Evolutionary conservation across 2,329 filamentous ascomycete genomes (phyloP), one percentile per base, ranked within the genome.

Genomic region (Colletotrichum camelliae): DNA sequence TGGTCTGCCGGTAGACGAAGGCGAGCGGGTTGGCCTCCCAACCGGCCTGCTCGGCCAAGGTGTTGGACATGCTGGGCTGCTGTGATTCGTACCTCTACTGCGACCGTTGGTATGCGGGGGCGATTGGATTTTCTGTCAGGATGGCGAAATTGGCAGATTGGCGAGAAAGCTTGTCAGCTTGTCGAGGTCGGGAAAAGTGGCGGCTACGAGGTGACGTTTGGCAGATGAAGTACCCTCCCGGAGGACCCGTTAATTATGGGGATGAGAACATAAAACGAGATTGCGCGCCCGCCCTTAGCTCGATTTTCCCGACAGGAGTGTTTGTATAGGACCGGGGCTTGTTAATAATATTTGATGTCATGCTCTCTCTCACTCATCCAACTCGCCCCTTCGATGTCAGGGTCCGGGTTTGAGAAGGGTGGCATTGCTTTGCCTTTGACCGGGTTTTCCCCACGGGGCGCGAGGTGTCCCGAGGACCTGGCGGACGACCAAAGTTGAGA

Each of bases 381-480:
- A 52, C n/a, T 12, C 43, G 43, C 43, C 43, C n/a, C 43, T 21
- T 52, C 43, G n/a, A 21, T 21, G 43, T 52, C 5, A 52, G 43
- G 43, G n/a, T 52, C 43, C n/a, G 43, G 43, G n/a, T 7, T 52
- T 52, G 43, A 52, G 24, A 24, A 24, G 43, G 43, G n/a, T 52
- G 43, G 24, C 69, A 39, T 43, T 72, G 67, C 48, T 65, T 73
- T 31, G 64, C 55, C 57, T 58, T 69, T 75, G 52, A 13, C 74
- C 70, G 74, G 74, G 70, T 73, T 75, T 75, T 64, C 73, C 73
- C 74, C 74, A 75, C 70, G 64, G 70, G 72, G 72, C 69, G 37
- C 69, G 24, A 43, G 43, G 69, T 69, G 70, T 58, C 15, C 48
- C 57, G 73, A 74, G 70, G 74, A 39, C 70, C 64, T 70, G 71